phyloP scores from a whole-genome alignment of 768 basidiomycete genomes.

The Termitomyces sp. region DNA sequence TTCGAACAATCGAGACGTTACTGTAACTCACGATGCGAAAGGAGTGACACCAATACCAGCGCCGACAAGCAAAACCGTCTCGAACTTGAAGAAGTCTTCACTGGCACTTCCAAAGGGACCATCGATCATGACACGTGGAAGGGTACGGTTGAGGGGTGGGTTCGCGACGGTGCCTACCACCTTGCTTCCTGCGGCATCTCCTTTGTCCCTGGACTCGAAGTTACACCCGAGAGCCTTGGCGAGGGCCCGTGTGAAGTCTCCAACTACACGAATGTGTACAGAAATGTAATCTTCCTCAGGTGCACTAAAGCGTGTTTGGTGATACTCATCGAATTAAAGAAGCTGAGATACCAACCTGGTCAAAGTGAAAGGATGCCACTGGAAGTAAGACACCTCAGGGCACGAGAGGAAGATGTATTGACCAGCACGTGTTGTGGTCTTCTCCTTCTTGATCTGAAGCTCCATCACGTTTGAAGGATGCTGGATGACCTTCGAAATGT shows the following conservation, averaged over 20 bases:
- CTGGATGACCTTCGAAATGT: constrained; percentile 91
- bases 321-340: background rate
- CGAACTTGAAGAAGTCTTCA: constrained; percentile 88
- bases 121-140: constrained; percentile 94
- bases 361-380: constrained; percentile 97
- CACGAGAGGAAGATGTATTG: constrained; percentile 93
- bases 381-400: constrained; percentile 91
- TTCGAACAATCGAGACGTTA: background rate
- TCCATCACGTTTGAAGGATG: constrained; percentile 95
- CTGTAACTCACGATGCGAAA: constrained; percentile 76
- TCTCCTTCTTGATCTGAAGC: constrained; percentile 97
- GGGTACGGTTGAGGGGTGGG: constrained; percentile 61
- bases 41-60: constrained; percentile 97
- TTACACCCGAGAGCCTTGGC: constrained; percentile 82
- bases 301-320: constrained; percentile 42
- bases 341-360: constrained; percentile 51
- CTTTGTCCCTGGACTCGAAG: constrained; percentile 58
- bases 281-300: constrained; percentile 96
- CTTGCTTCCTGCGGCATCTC: constrained; percentile 48
- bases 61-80: constrained; percentile 85
- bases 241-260: constrained; percentile 85
- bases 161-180: constrained; percentile 54
- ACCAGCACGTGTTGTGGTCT: constrained; percentile 74
- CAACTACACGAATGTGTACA: constrained; percentile 88
- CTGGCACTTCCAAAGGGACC: constrained; percentile 92